These are phyloP conservation scores for Candida mattraensis DNA, from an alignment of 805 yeast genomes.

Conservation along the genomic window DNA sequence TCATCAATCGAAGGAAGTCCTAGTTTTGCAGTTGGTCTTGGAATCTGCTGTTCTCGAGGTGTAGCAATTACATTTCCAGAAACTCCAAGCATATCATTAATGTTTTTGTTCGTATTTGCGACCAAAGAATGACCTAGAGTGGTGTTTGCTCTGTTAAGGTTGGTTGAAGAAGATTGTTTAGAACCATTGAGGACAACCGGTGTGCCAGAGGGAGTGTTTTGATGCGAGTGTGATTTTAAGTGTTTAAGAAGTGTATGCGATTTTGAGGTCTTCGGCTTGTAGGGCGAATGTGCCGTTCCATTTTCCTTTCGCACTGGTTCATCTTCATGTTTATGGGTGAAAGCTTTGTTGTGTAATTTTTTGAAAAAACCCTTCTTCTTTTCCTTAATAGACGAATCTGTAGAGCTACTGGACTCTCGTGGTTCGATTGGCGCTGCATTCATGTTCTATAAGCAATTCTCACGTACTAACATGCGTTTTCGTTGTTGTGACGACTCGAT, in stretches of 20 bases:
- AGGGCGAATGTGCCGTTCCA: not conserved
- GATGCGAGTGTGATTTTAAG: constrained; percentile 12
- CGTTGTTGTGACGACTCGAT: not conserved
- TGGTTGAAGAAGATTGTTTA: constrained; percentile 4
- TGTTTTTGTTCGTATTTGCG: constrained; percentile 15
- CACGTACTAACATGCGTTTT: no score
- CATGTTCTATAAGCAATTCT: no score
- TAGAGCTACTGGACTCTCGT: constrained; percentile 1
- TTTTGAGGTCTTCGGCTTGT: constrained; percentile 5
- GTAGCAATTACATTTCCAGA: constrained; percentile 26
- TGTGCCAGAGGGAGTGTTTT: constrained; percentile 3
- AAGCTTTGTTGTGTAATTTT: constrained; percentile 16
- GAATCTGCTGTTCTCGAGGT: constrained; percentile 18
- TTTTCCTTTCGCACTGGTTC: constrained; percentile 1
- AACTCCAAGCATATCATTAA: constrained; percentile 22
- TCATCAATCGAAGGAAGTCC: constrained; percentile 34
- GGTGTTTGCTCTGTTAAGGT: constrained; percentile 10
- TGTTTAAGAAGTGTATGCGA: constrained; percentile 14
- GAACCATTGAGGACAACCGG: no score
- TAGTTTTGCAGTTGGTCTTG: constrained; percentile 15
- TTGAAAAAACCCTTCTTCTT: constrained; percentile 16
- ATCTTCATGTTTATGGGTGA: constrained; percentile 10
- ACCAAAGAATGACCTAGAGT: constrained; percentile 11
- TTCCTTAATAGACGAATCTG: constrained; percentile 5
- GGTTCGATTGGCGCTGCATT: constrained; percentile 7